These are phyloP conservation scores for Toxoplasma gondii DNA, from an alignment of 169 alveolate species.

Conservation along the genomic window DNA sequence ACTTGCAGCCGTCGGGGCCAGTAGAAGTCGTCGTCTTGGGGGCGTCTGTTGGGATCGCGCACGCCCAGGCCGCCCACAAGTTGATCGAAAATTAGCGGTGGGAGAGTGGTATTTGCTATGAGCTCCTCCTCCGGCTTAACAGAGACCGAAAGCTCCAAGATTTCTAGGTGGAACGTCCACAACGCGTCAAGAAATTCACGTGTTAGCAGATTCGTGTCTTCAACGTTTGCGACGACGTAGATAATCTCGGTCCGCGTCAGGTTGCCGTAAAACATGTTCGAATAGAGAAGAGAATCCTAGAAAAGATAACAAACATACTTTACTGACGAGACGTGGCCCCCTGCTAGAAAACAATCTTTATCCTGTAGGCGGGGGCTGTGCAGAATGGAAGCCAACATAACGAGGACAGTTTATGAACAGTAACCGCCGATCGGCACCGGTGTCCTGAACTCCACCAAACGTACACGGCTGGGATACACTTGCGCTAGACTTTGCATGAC, in stretches of 20 bases:
- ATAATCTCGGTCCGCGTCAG: slow-evolving; percentile 65
- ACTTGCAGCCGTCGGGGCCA: background rate
- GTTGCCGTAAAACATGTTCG: slow-evolving; percentile 59
- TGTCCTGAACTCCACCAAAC: background rate
- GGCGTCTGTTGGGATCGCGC: slow-evolving; percentile 19
- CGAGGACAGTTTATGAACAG: background rate
- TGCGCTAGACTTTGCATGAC: no score
- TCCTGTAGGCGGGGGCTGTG: background rate
- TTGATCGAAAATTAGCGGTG: slow-evolving; percentile 12
- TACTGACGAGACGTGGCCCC: background rate
- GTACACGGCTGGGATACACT: no score
- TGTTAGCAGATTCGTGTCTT: slow-evolving; percentile 46
- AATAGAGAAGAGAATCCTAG: slow-evolving; percentile 53
- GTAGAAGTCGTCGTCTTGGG: background rate
- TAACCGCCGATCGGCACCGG: background rate
- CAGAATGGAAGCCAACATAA: background rate
- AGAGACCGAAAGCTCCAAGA: slow-evolving; percentile 36
- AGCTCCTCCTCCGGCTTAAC: background rate
- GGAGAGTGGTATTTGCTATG: slow-evolving; percentile 17
- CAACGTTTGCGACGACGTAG: slow-evolving; percentile 54
- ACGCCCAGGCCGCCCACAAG: slow-evolving; percentile 21
- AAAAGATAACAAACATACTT: background rate
- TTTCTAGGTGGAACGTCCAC: slow-evolving; percentile 57
- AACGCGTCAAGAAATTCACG: slow-evolving; percentile 56
- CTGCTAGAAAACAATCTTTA: background rate